These are phyloP conservation scores for Jacaranda mimosifolia DNA, from an alignment of 257 asterid species.

Conservation along the genomic window DNA sequence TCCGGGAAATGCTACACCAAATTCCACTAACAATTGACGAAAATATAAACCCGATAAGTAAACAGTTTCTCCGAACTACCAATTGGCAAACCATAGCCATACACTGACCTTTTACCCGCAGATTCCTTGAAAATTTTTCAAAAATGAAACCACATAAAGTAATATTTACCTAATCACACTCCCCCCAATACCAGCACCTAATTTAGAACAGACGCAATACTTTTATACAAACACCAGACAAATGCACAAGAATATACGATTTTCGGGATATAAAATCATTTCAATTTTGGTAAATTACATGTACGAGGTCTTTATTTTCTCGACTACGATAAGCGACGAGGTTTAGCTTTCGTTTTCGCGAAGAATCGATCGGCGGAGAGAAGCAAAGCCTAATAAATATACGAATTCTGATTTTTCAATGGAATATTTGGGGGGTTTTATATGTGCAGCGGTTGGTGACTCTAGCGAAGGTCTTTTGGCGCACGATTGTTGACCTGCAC, in stretches of 20 bases:
- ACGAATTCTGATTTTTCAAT: not conserved
- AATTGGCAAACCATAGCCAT: not conserved
- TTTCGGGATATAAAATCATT: slow-evolving; percentile 3
- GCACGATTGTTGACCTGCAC: slow-evolving; percentile 10
- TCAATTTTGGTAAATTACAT: not conserved
- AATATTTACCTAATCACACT: slow-evolving; percentile 7
- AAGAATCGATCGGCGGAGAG: slow-evolving; percentile 32
- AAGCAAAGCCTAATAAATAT: slow-evolving; percentile 6
- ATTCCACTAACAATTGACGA: not conserved
- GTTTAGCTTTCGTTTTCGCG: not conserved
- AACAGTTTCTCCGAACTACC: slow-evolving; percentile 12
- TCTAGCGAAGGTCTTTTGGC: not conserved
- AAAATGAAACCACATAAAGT: not conserved
- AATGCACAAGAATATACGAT: not conserved
- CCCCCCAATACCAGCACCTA: not conserved
- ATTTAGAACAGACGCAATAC: not conserved
- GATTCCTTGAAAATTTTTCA: slow-evolving; percentile 15
- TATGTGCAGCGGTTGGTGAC: not conserved
- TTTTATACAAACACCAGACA: not conserved
- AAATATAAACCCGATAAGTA: slow-evolving; percentile 7
- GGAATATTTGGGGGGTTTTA: not conserved
- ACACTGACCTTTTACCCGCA: slow-evolving; percentile 20
- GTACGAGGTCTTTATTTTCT: not conserved
- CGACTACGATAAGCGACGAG: slow-evolving; percentile 28
- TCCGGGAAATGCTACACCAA: not conserved